phyloP scores from a whole-genome alignment of 306 rosid genomes.

The Canavalia gladiata region DNA sequence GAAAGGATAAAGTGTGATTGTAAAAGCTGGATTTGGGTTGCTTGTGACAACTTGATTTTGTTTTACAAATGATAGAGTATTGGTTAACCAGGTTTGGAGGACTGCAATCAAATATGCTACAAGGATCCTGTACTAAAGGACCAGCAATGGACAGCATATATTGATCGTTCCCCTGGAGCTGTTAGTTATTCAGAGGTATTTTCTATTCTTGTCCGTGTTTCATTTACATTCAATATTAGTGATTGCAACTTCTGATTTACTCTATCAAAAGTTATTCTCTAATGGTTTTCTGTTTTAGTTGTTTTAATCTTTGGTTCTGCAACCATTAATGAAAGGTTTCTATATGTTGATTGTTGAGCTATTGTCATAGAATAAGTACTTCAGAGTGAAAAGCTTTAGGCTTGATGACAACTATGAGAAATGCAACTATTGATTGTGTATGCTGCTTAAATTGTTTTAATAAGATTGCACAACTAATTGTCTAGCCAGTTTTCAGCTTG shows the following conservation, averaged over 20 bases:
- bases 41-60: conserved; percentile 24
- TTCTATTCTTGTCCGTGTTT: not conserved
- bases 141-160: conserved; percentile 91
- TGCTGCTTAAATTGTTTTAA: not conserved
- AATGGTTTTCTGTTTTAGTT: not conserved
- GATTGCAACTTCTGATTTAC: not conserved
- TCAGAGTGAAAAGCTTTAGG: not conserved
- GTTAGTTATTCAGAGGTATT: conserved; percentile 79
- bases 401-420: not conserved
- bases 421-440: not conserved
- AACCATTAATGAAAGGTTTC: conserved; percentile 20
- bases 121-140: conserved; percentile 96
- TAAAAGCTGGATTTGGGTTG: not conserved
- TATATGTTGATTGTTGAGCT: not conserved
- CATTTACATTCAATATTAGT: not conserved
- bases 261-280: conserved; percentile 6
- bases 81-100: conserved; percentile 76
- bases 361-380: not conserved
- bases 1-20: not conserved
- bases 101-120: conserved; percentile 83
- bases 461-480: conserved; percentile 15
- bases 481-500: not conserved
- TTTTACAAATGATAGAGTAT: conserved; percentile 32
- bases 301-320: conserved; percentile 27
- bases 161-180: conserved; percentile 95